Percentiles rank a stretch among this genome's conserved stretches.
phyloP scores from a whole-genome alignment of 1,284 basidiomycete genomes.

The Erythrobasidium hasegawianum region DNA sequence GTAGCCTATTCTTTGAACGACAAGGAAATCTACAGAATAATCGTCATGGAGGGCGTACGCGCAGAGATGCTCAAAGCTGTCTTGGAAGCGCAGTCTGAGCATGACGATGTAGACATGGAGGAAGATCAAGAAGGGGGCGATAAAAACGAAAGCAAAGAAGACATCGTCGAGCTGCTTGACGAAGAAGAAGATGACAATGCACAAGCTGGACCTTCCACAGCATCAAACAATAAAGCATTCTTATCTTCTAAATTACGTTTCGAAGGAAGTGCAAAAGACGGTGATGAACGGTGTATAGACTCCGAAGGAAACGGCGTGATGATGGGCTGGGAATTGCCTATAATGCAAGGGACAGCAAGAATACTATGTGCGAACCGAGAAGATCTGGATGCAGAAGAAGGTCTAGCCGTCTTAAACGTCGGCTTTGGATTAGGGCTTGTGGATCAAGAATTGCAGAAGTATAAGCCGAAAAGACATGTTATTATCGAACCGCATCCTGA shows the following conservation, averaged over 20 bases:
- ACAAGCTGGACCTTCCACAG: conserved; percentile 53
- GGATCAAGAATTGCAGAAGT: conserved; percentile 39
- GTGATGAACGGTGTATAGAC: conserved; percentile 75
- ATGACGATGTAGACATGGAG: conserved; percentile 5
- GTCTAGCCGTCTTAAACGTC: conserved; percentile 74
- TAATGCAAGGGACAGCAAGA: conserved; percentile 71
- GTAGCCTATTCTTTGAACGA: conserved; percentile 81
- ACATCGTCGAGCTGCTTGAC: conserved; percentile 32
- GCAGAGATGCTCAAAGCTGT: conserved; percentile 52
- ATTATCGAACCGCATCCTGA: conserved; percentile 96
- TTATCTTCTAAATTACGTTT: conserved; percentile 68
- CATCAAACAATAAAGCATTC: conserved; percentile 71
- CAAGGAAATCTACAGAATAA: conserved; percentile 63
- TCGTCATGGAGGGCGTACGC: conserved; percentile 81
- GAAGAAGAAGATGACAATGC: conserved; percentile 35
- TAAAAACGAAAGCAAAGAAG: too few relatives aligned
- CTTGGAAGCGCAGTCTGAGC: conserved; percentile 32
- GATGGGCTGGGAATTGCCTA: conserved; percentile 89
- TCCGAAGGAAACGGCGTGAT: conserved; percentile 61
- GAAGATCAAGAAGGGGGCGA: conserved; percentile 38
- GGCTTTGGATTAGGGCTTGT: conserved; percentile 92
- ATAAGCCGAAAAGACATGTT: conserved; percentile 65
- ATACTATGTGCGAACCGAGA: conserved; percentile 60
- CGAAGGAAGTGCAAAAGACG: conserved; percentile 60
- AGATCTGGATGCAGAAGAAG: conserved; percentile 36